Base-by-base conservation (phyloP, 257 asterid species). In the Mentha longifolia region DNA sequence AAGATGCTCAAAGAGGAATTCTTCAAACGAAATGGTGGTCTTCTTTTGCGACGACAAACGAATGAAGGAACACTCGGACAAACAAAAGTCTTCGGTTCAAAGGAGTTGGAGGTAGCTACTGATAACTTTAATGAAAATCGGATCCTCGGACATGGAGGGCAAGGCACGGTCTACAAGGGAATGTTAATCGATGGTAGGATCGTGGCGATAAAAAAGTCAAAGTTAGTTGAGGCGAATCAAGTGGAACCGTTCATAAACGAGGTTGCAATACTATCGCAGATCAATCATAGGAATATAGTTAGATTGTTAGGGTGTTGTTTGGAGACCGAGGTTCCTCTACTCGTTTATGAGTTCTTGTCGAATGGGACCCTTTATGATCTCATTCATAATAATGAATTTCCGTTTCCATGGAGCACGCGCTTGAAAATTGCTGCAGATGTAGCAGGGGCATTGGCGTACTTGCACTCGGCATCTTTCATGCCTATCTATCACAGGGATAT, bases 401-500 rank as follows among this genome's bases (percentile, higher is more conserved):
- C 72, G 1, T 0, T 73, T 4, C 3, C 59, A 9, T 64, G 77
- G 72, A 73, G 25, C 37, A 52, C 65, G 65, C 71, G 76, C 17
- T 2, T 76, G 35, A 69, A 63, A 33, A 76, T 61, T 1, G 50
- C 72, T 3, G 17, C 64, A 14, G 76, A 76, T 41, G 28, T 70
- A 17, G 72, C 80, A 2, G 67, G 76, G 6, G 72, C 80, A 9
- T 9, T 76, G 4, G 67, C 72, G 0, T 70, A 76, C 45, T 20
- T 76, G 2, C 80, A 76, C 50, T 70, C 19, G 11, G 61, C 76
- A 13, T 45, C 76, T 42, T 69, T 76, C 5, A 4, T 70, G n/a
- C 76, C 72, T 8, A 64, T 76, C 42, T 76, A 76, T n/a, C 81
- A 71, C 12, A 59, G 75, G 11, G 79, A 73, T 49, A 65, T 78